Base-by-base conservation (phyloP, 176 grass and related monocot genomes). In the Cymbopogon citratus region DNA sequence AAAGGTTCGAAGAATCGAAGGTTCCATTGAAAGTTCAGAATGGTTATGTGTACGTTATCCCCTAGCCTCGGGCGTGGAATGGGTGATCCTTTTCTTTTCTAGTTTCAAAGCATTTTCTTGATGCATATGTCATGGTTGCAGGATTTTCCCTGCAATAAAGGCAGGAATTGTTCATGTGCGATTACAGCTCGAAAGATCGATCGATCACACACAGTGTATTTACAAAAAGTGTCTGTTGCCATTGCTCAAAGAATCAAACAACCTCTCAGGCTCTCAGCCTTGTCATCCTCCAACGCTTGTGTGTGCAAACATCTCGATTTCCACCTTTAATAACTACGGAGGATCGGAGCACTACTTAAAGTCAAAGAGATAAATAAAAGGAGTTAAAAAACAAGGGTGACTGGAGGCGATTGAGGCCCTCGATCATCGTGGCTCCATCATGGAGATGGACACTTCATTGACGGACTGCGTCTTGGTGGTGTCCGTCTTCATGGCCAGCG, bases 361-460 rank as follows among this genome's bases (percentile, higher is more conserved):
- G 33, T 2, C 62, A 16, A 18, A 65, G 62, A 48, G 28, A 15
- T 6, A 66, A n/a, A 18, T 7, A 51, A 35, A 63, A n/a, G 12
- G 56, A 35, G n/a, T n/a, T n/a, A n/a, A n/a, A n/a, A n/a, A n/a
- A n/a, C n/a, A n/a, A n/a, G n/a, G n/a, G n/a, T n/a, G n/a, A n/a
- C n/a, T n/a, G n/a, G n/a, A n/a, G n/a, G n/a, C n/a, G n/a, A n/a
- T n/a, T n/a, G n/a, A n/a, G n/a, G n/a, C n/a, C n/a, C n/a, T n/a
- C n/a, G n/a, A n/a, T 60, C 83, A 94, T 87, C 94, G 78, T 19
- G 94, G 92, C 57, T 87, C 83, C 13, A 97, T 71, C 59, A 89
- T 46, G 43, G 92, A 87, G 38, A 97, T 91, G 69, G 94, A 92
- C 48, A 97, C 77, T 3, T 94, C 87, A 78, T 97, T 97, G 54